phyloP scores from a whole-genome alignment of 2,329 filamentous ascomycete genomes.

The Botrytis porri region DNA sequence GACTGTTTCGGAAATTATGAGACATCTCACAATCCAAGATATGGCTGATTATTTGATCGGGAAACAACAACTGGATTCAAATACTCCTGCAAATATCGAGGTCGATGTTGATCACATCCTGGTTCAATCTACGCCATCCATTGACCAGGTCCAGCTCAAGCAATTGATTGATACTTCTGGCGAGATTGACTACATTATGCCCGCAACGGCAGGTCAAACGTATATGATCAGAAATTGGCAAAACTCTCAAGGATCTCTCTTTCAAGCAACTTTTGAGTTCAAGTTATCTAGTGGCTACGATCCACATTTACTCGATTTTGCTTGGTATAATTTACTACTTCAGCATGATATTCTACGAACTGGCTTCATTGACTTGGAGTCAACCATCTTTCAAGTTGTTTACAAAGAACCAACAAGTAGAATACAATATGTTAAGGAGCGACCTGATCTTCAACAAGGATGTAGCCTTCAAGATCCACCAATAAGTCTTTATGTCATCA shows the following conservation, averaged over 20 bases:
- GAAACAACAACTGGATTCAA: slow-evolving; percentile 11
- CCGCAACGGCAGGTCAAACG: slow-evolving; percentile 71
- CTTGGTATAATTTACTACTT: slow-evolving; percentile 60
- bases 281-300: slow-evolving; percentile 42
- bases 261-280: slow-evolving; percentile 70
- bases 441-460: slow-evolving; percentile 14
- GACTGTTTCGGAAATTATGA: slow-evolving; percentile 68
- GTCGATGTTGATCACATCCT: slow-evolving; percentile 46
- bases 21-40: slow-evolving; percentile 58
- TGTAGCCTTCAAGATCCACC: slow-evolving; percentile 30
- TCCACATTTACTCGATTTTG: slow-evolving; percentile 45
- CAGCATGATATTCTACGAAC: slow-evolving; percentile 67
- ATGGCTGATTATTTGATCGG: slow-evolving; percentile 51
- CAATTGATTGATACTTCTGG: slow-evolving; percentile 43
- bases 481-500: slow-evolving; percentile 28
- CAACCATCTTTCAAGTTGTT: slow-evolving; percentile 64
- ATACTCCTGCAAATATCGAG: slow-evolving; percentile 40
- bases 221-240: slow-evolving; percentile 81
- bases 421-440: slow-evolving; percentile 35
- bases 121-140: slow-evolving; percentile 36
- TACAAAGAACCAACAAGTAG: slow-evolving; percentile 42
- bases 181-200: slow-evolving; percentile 53
- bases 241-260: slow-evolving; percentile 61
- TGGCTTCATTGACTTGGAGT: slow-evolving; percentile 46
- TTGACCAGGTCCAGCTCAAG: slow-evolving; percentile 42